phyloP scores from a whole-genome alignment of 2,329 filamentous ascomycete genomes.

The Ceratocystiopsis minuta region DNA sequence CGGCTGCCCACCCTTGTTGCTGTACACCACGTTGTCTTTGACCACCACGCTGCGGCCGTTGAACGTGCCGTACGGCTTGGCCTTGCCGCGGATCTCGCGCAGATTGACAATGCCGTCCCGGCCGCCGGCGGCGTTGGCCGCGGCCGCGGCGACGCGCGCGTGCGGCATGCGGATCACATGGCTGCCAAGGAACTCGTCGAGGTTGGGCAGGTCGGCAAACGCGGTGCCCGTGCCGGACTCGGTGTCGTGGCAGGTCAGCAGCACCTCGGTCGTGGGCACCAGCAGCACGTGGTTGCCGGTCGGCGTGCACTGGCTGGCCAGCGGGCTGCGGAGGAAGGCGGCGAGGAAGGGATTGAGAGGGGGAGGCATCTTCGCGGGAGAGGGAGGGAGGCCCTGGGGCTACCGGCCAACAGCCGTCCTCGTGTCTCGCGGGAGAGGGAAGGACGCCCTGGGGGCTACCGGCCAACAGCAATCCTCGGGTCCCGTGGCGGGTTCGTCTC shows the following conservation, averaged over 20 bases:
- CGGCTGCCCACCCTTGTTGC: constrained; percentile 65
- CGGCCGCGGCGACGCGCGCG: constrained; percentile 24
- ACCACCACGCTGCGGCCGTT: constrained; percentile 89
- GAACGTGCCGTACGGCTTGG: constrained; percentile 80
- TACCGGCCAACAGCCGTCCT: no score
- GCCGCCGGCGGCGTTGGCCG: constrained; percentile 28
- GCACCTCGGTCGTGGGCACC: constrained; percentile 80
- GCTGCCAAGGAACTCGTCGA: constrained; percentile 89
- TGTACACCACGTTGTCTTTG: constrained; percentile 84
- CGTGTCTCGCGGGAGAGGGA: no score
- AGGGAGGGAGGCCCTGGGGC: no score
- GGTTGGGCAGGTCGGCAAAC: constrained; percentile 64
- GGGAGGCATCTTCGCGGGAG: constrained; percentile 4
- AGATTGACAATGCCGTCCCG: constrained; percentile 46
- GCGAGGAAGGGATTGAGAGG: constrained; percentile 96
- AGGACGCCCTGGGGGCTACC: no score
- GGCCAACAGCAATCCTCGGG: no score
- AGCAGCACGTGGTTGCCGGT: constrained; percentile 85
- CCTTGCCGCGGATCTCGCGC: constrained; percentile 78
- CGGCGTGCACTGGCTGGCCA: constrained; percentile 79
- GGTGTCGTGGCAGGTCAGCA: constrained; percentile 72
- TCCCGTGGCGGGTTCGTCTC: no score
- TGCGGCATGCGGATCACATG: constrained; percentile 77
- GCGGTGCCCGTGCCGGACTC: constrained; percentile 49
- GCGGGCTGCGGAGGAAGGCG: constrained; percentile 95